These are phyloP conservation scores for Monilinia laxa DNA, from an alignment of 2,329 filamentous ascomycete genomes.

Conservation along the genomic window DNA sequence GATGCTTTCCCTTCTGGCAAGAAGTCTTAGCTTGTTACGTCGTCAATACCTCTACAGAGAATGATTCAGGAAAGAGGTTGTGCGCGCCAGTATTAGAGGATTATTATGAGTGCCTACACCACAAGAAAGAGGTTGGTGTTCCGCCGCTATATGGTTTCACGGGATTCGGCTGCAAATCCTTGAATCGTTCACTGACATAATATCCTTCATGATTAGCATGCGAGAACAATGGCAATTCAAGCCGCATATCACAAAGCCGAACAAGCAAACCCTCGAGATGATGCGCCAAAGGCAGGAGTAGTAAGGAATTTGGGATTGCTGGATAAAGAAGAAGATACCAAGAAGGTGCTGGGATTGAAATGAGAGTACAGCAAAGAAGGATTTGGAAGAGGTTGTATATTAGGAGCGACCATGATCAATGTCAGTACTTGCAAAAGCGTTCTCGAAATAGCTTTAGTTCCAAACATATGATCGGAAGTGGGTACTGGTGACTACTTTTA, in stretches of 20 bases:
- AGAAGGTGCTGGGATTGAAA: constrained; percentile 50
- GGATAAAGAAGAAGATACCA: constrained; percentile 78
- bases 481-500: background rate
- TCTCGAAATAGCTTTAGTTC: background rate
- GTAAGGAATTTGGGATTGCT: constrained; percentile 85
- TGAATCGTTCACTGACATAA: constrained; percentile 3
- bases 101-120: constrained; percentile 98
- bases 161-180: background rate
- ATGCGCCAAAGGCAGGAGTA: constrained; percentile 77
- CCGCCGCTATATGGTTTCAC: background rate
- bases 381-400: constrained; percentile 35
- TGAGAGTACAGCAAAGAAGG: constrained; percentile 28
- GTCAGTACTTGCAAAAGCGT: constrained; percentile 7
- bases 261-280: constrained; percentile 71
- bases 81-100: constrained; percentile 85
- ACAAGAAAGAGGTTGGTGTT: constrained; percentile 88
- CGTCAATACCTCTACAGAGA: constrained; percentile 80
- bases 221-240: constrained; percentile 76
- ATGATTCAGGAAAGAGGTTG: constrained; percentile 80
- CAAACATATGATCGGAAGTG: background rate
- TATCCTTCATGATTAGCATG: constrained; percentile 50
- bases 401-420: constrained; percentile 29
- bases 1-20: constrained; percentile 99
- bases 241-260: constrained; percentile 80
- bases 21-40: constrained; percentile 98